Base-by-base conservation (phyloP, 306 rosid species). In the Biancaea sappan region DNA sequence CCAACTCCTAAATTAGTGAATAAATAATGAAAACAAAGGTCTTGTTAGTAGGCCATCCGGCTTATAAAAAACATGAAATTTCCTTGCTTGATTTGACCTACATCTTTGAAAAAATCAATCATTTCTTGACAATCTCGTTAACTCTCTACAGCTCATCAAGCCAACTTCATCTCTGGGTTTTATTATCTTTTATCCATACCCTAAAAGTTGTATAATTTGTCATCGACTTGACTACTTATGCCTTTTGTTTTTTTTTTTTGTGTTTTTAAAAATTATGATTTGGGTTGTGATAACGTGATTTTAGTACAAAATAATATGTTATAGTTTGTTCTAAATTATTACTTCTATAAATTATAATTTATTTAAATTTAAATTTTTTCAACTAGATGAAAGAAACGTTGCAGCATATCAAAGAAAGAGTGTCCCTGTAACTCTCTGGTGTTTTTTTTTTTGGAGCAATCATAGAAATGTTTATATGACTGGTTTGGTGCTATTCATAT, bases 151-250 rank as follows among this genome's bases (percentile, higher is more conserved):
- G 75, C 78, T 66, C 7, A 6, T 34, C 8, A 81, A 28, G 41
- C 66, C 71, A 56, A 40, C 60, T 47, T 59, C 65, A 26, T 48
- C 76, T 72, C 85, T 54, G 31, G 76, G 80, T 53, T 40, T 82
- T 81, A 70, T 64, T 24, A 28, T 51, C 25, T 41, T 50, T 31
- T n/a, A 29, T 13, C 40, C 5, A 19, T 12, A 25, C 15, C 72
- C 54, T 25, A 66, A 25, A 66, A 43, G n/a, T 13, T 25, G 5
- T 25, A 11, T 1, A 10, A 9, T 38, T 38, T 3, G 7, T 38
- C 3, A 41, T 3, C 2, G n/a, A n/a, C n/a, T n/a, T n/a, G n/a
- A n/a, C n/a, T n/a, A n/a, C n/a, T n/a, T n/a, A n/a, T n/a, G n/a
- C n/a, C n/a, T n/a, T n/a, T n/a, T n/a, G n/a, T n/a, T n/a, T n/a